phyloP scores from a whole-genome alignment of 306 rosid species.

The Potentilla sterilis region DNA sequence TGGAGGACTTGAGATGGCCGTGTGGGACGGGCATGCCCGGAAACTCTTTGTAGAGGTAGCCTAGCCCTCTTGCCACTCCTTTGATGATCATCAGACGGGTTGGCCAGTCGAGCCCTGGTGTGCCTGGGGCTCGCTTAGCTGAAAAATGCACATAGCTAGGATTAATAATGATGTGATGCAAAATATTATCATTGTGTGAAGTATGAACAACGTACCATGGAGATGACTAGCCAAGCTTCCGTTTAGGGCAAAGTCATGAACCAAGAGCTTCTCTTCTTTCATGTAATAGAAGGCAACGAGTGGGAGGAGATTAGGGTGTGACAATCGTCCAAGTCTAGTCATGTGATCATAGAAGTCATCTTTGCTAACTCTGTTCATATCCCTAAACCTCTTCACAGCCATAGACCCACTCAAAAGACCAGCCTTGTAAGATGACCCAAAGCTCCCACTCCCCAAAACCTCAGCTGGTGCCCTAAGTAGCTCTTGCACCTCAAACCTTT shows the following conservation, averaged over 20 bases:
- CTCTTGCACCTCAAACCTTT: conserved; percentile 57
- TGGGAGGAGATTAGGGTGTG: conserved; percentile 44
- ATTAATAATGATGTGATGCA: background rate
- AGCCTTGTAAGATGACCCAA: conserved; percentile 83
- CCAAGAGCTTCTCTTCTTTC: conserved; percentile 43
- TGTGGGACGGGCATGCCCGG: conserved; percentile 43
- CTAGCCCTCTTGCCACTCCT: conserved; percentile 67
- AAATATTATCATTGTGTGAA: background rate
- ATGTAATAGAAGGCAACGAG: conserved; percentile 39
- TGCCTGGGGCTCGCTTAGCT: conserved; percentile 42
- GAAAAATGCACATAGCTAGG: background rate
- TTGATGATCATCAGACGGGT: conserved; percentile 71
- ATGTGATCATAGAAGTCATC: conserved; percentile 64
- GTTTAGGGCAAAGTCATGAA: conserved; percentile 37
- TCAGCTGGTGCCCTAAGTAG: conserved; percentile 75
- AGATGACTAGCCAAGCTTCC: conserved; percentile 45
- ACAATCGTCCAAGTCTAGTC: conserved; percentile 50
- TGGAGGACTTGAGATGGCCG: conserved; percentile 90
- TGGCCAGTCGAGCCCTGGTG: conserved; percentile 53
- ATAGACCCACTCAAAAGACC: conserved; percentile 50
- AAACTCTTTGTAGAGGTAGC: conserved; percentile 55
- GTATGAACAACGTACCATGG: conserved; percentile 27
- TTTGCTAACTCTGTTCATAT: conserved; percentile 57
- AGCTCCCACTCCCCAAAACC: conserved; percentile 76
- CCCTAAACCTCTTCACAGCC: conserved; percentile 82